A percentile compares a stretch with the other conserved stretches of the same genome.
phyloP scores from a whole-genome alignment of 2,329 filamentous ascomycete species.

The Elsinoe necatrix region DNA sequence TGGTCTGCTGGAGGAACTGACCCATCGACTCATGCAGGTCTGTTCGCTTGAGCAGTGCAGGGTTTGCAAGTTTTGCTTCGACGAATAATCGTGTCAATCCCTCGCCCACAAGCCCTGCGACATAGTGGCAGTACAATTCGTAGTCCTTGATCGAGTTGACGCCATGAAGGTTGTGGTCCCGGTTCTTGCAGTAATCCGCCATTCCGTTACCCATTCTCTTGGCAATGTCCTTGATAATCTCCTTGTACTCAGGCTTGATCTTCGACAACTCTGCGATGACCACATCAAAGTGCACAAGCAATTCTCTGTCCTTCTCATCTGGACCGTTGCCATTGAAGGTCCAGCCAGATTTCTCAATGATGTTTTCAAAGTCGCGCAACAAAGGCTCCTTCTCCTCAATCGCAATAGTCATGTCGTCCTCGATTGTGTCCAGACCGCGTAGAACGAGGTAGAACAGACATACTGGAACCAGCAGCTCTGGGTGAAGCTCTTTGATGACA shows the following conservation, averaged over 20 bases:
- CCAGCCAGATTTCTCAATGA: conserved; percentile 80
- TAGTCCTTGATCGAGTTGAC: conserved; percentile 82
- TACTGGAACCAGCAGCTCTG: conserved; percentile 82
- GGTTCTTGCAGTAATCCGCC: conserved; percentile 87
- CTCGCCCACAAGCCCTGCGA: conserved; percentile 96
- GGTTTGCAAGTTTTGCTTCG: conserved; percentile 75
- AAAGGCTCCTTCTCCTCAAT: conserved; percentile 76
- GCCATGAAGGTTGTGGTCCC: conserved; percentile 57
- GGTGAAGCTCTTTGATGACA: conserved; percentile 92
- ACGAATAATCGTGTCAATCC: conserved; percentile 87
- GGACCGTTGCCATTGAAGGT: conserved; percentile 77
- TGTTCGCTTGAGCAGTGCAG: conserved; percentile 67
- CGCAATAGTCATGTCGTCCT: conserved; percentile 93
- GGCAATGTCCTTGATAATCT: conserved; percentile 87
- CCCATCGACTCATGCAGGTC: conserved; percentile 92
- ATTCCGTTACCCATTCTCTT: conserved; percentile 96
- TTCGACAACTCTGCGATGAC: conserved; percentile 81
- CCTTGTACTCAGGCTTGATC: conserved; percentile 73
- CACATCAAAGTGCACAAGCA: conserved; percentile 85
- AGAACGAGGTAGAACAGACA: conserved; percentile 88
- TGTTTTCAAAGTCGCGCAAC: conserved; percentile 70
- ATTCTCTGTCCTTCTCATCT: conserved; percentile 86
- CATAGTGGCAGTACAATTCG: conserved; percentile 95
- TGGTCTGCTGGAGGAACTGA: conserved; percentile 94
- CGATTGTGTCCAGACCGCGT: conserved; percentile 91